Base-by-base conservation (phyloP, 2,329 filamentous ascomycete species). In the Tolypocladium ovalisporum region DNA sequence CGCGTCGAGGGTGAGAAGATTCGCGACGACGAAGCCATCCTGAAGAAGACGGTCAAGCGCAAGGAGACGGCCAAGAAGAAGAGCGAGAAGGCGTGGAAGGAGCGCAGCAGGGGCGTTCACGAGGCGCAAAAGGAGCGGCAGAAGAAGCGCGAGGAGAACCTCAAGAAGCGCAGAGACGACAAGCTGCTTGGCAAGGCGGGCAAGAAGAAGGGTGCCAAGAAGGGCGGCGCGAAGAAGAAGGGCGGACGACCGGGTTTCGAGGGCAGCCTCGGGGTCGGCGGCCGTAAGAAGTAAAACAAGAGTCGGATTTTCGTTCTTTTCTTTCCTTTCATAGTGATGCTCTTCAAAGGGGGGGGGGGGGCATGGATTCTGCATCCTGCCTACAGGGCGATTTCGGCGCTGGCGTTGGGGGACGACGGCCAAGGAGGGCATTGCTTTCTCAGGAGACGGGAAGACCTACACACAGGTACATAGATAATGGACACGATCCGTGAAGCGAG, bases 1-100 rank as follows among this genome's bases (percentile, higher is more conserved):
- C 85, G 88, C 29, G 90, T 88, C 1, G 89, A 96, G 70, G 94
- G 94, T 54, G 92, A 96, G 68, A 89, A 90, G 69, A 87, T 97
- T 37, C 85, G 85, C 59, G 91, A 97, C 67, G 90, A 96, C 70
- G 90, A 90, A 61, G 84, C 82, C 52, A 75, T 96, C 57, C 80
- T 99, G 34, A 97, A 96, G 79, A 97, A 96, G 79, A 89, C 92
- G 0, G 78, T 97, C 63, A 97, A 97, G 81, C 86, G 93, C 63
- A 95, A 96, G 76, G 90, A 97, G 67, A 84, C 86, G 63, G 78
- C 82, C 55, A 97, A 97, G 83, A 87, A 86, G 74, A 96, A 94
- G 83, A 95, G 89, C 69, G 90, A 90, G 71, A 87, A 88, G 68
- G 90, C 94, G 68, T 97, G 94, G 89, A 81, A 76, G 52, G 88